Evolutionary conservation across 768 basidiomycete genomes (phyloP).

Genomic region (Lenzites betulinus): DNA sequence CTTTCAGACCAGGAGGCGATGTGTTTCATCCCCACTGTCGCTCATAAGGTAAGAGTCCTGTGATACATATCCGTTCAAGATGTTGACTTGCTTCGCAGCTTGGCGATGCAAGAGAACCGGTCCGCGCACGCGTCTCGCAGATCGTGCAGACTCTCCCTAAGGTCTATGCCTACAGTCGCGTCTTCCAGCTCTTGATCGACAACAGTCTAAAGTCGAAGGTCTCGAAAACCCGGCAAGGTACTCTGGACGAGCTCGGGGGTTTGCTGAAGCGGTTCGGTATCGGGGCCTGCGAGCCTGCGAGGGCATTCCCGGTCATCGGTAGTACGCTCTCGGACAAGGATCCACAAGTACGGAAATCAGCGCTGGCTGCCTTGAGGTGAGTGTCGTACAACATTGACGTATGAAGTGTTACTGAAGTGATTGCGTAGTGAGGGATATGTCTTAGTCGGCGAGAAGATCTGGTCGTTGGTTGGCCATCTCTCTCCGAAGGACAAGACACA

Average conservation of each 20-base stretch:
- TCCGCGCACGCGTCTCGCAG: slow-evolving; percentile 76
- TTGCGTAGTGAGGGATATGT: slow-evolving; percentile 79
- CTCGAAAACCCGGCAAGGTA: slow-evolving; percentile 86
- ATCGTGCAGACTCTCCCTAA: slow-evolving; percentile 85
- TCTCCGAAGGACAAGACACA: slow-evolving; percentile 90
- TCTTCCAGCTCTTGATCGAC: slow-evolving; percentile 86
- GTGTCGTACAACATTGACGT: not conserved
- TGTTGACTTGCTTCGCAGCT: slow-evolving; percentile 52
- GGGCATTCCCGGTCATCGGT: slow-evolving; percentile 77
- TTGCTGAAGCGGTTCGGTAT: slow-evolving; percentile 84
- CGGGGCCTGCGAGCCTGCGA: slow-evolving; percentile 75
- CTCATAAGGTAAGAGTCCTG: slow-evolving; percentile 68
- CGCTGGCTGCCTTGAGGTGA: slow-evolving; percentile 80
- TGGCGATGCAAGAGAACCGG: slow-evolving; percentile 86
- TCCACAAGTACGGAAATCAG: slow-evolving; percentile 84
- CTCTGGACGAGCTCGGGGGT: slow-evolving; percentile 77
- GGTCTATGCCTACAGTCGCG: slow-evolving; percentile 90
- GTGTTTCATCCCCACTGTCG: slow-evolving; percentile 86
- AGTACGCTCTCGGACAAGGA: slow-evolving; percentile 89
- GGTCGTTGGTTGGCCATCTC: slow-evolving; percentile 73
- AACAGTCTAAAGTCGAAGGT: slow-evolving; percentile 90
- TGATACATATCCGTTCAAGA: not conserved
- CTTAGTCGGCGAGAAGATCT: slow-evolving; percentile 84
- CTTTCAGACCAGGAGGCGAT: slow-evolving; percentile 84
- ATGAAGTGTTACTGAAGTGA: slow-evolving; percentile 13